A percentile compares a stretch with the other conserved stretches of the same genome.
Conservation (phyloP, 1,139 yeast species). For the Hemisphaericaspora xylanilytica region DNA sequence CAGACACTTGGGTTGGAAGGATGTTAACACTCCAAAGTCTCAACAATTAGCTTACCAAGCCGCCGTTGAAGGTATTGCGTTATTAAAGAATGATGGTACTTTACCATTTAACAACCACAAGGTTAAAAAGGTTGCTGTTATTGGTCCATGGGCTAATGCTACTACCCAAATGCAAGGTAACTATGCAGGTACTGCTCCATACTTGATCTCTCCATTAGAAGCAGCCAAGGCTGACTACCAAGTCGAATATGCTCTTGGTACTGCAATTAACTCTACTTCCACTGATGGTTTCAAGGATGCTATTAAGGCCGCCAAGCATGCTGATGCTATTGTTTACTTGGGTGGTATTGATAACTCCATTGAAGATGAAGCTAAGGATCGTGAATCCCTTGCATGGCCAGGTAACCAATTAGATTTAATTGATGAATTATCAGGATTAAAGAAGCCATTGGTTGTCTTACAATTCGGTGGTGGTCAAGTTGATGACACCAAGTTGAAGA, state of each 20-base stretch:
- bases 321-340: constrained; percentile 9
- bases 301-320: constrained; percentile 7
- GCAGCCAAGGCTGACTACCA: constrained; percentile 7
- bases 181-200: constrained; percentile 9
- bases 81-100: constrained; percentile 10
- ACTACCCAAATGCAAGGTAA: constrained; percentile 9
- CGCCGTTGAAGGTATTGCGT: constrained; percentile 10
- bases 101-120: constrained; percentile 6
- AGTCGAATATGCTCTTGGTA: constrained; percentile 8
- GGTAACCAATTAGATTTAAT: constrained; percentile 10
- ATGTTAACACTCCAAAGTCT: constrained; percentile 8
- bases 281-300: constrained; percentile 8
- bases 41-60: constrained; percentile 9
- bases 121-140: constrained; percentile 7
- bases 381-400: constrained; percentile 8
- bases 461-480: constrained; percentile 11
- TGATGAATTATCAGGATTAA: constrained; percentile 6
- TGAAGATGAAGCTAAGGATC: constrained; percentile 9
- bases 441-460: constrained; percentile 8
- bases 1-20: constrained; percentile 7
- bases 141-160: constrained; percentile 10
- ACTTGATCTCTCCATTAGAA: constrained; percentile 8
- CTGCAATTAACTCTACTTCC: constrained; percentile 8
- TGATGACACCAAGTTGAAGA: constrained; percentile 8
- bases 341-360: constrained; percentile 9